Conservation (phyloP, 2,329 filamentous ascomycete species). For the Mycosphaerella sp. region DNA sequence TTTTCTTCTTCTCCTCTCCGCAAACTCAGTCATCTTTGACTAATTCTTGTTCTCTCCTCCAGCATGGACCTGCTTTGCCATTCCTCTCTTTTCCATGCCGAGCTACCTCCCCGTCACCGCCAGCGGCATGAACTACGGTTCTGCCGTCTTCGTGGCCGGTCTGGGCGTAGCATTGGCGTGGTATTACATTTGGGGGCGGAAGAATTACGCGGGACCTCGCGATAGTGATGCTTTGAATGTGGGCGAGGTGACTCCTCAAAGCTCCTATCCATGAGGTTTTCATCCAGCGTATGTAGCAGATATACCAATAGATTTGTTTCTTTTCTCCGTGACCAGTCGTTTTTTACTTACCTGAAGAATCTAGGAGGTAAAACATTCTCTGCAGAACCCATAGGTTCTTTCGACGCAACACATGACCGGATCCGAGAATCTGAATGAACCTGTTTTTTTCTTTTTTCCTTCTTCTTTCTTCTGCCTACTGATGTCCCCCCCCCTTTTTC, state of each 20-base stretch:
- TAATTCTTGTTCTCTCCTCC: neutral
- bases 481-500: no score
- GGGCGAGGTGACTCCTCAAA: neutral
- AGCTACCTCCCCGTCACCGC: conserved; percentile 54
- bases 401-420: no score
- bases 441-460: no score
- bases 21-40: no score
- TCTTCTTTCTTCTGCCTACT: no score
- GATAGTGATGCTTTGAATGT: conserved; percentile 24
- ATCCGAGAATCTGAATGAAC: no score
- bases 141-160: conserved; percentile 65
- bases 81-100: conserved; percentile 66
- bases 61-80: conserved; percentile 62
- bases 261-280: neutral
- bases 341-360: no score
- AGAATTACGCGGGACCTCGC: conserved; percentile 56
- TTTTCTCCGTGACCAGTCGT: neutral
- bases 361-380: no score
- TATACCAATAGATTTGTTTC: neutral
- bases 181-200: conserved; percentile 64
- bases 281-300: neutral
- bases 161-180: conserved; percentile 55
- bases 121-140: conserved; percentile 63
- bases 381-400: no score
- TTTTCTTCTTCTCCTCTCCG: neutral